Conservation (phyloP, 441 rosid species). For the Gossypium lobatum region DNA sequence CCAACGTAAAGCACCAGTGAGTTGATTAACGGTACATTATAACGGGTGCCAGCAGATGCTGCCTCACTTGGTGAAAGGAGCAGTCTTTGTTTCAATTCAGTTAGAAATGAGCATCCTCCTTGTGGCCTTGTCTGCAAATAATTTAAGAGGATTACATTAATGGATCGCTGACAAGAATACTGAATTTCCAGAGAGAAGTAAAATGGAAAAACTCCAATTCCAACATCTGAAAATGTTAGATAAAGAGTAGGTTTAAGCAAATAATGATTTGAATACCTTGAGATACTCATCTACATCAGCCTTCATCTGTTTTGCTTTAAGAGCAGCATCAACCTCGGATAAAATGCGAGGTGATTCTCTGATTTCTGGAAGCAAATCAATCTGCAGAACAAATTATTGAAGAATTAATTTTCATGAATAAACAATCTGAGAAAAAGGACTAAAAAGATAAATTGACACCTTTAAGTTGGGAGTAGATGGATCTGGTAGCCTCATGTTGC, state of each 20-base stretch:
- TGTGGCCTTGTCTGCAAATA: conserved; percentile 63
- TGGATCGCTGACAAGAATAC: neutral
- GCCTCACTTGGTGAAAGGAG: conserved; percentile 72
- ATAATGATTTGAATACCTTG: conserved; percentile 37
- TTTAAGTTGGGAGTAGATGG: conserved; percentile 97
- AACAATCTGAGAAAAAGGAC: neutral
- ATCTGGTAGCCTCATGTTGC: conserved; percentile 97
- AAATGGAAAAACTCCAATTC: neutral
- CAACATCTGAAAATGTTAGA: neutral
- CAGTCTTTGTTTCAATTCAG: conserved; percentile 79
- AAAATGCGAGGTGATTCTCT: conserved; percentile 78
- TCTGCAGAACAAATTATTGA: conserved; percentile 34
- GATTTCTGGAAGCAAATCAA: conserved; percentile 94
- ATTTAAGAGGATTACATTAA: neutral
- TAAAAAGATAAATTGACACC: conserved; percentile 32
- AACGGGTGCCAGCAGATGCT: conserved; percentile 79
- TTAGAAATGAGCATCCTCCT: conserved; percentile 65
- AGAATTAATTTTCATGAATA: neutral
- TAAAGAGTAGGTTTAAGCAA: neutral
- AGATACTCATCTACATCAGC: conserved; percentile 94
- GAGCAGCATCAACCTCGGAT: conserved; percentile 95
- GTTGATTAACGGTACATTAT: conserved; percentile 86
- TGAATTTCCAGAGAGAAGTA: neutral
- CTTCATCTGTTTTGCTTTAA: conserved; percentile 82
- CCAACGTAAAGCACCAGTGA: conserved; percentile 97